A percentile compares a stretch with the other conserved stretches of the same genome.
Conservation (phyloP, 2,329 filamentous ascomycete species). For the Aplosporella prunicola region DNA sequence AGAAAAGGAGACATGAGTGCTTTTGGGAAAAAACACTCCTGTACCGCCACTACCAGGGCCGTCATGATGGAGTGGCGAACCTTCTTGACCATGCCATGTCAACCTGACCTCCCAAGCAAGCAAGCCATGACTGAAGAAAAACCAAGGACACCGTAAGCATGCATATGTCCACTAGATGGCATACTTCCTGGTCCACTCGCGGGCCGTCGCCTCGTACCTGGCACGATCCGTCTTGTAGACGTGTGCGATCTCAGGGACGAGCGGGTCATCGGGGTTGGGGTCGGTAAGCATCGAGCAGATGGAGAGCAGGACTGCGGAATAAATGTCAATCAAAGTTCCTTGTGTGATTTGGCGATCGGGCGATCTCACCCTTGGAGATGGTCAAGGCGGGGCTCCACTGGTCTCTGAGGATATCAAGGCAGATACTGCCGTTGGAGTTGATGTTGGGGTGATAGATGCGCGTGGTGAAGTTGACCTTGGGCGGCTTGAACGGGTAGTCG, state of each 20-base stretch:
- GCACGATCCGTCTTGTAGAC: constrained; percentile 99
- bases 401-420: constrained; percentile 94
- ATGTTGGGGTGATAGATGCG: constrained; percentile 99
- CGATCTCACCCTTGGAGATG: constrained; percentile 80
- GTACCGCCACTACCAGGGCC: constrained; percentile 3
- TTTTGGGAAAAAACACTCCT: constrained; percentile 18
- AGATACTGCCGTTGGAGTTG: constrained; percentile 99
- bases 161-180: constrained; percentile 57
- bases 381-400: constrained; percentile 98
- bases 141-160: constrained; percentile 12
- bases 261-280: constrained; percentile 96
- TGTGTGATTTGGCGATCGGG: not conserved
- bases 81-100: constrained; percentile 10
- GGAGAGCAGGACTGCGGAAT: constrained; percentile 69
- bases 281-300: constrained; percentile 99
- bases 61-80: constrained; percentile 9
- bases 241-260: constrained; percentile 97
- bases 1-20: constrained; percentile 13
- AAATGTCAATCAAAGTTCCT: constrained; percentile 15
- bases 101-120: constrained; percentile 11
- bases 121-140: constrained; percentile 10
- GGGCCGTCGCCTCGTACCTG: constrained; percentile 89
- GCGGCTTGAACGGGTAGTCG: constrained; percentile 99
- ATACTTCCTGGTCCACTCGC: constrained; percentile 99
- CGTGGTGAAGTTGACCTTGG: constrained; percentile 99